phyloP scores from a whole-genome alignment of 108 stramenopile species.

The Chaetoceros muelleri region DNA sequence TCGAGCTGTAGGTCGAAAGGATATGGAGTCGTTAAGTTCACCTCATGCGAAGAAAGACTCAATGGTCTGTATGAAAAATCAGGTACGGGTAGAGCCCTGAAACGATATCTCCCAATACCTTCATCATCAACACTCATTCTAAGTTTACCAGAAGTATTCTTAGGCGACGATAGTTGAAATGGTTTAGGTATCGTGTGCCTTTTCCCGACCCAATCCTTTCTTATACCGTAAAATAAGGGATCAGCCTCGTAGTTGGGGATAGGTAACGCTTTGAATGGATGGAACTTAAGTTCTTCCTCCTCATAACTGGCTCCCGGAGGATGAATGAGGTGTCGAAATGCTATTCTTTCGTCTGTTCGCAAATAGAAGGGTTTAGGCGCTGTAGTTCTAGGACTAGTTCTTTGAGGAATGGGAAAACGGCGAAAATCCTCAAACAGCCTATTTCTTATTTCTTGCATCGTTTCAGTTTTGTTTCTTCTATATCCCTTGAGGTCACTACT shows the following conservation, averaged over 20 bases:
- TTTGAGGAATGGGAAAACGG: background rate
- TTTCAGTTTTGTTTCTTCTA: background rate
- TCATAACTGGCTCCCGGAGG: background rate
- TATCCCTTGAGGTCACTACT: background rate
- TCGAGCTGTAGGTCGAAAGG: background rate
- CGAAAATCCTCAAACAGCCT: background rate
- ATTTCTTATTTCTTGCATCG: background rate
- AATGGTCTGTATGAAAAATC: background rate
- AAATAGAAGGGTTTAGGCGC: background rate
- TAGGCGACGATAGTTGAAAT: background rate
- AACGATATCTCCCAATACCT: background rate
- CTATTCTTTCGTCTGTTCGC: background rate
- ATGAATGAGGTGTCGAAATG: too few species aligned
- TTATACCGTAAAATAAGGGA: background rate
- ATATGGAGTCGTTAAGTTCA: background rate
- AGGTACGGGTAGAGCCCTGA: background rate
- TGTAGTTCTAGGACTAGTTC: background rate
- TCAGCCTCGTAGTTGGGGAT: background rate
- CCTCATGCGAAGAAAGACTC: background rate
- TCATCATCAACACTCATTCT: background rate
- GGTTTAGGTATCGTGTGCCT: background rate
- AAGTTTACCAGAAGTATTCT: background rate
- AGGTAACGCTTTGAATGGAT: background rate
- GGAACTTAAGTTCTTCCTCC: background rate
- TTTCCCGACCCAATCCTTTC: background rate